These are phyloP conservation scores for Saccharum officinarum DNA, from an alignment of 176 grass and related monocot species.

Conservation along the genomic window DNA sequence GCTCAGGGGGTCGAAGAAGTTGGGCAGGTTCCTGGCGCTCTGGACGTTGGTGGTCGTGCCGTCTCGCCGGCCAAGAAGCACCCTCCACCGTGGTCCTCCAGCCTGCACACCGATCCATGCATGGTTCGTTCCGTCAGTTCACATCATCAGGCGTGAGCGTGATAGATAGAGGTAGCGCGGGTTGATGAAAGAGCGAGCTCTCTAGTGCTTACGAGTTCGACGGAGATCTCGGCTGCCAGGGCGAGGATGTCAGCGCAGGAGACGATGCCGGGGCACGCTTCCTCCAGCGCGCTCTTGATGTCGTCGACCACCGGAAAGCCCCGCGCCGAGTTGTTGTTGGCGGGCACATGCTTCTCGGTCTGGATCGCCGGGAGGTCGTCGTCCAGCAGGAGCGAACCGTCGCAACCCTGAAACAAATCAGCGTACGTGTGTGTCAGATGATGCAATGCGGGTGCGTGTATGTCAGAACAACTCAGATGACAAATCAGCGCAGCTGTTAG, in stretches of 20 bases:
- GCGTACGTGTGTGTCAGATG: too few relatives aligned
- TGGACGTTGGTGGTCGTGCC: neutral
- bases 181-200: too few relatives aligned
- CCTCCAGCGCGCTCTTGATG: slow-evolving; percentile 34
- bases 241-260: slow-evolving; percentile 69
- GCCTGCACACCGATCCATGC: neutral
- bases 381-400: slow-evolving; percentile 24
- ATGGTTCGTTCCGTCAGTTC: neutral
- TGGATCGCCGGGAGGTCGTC: slow-evolving; percentile 4
- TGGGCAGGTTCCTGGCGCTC: too few relatives aligned
- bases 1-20: too few relatives aligned
- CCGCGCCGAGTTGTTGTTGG: slow-evolving; percentile 22
- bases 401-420: slow-evolving; percentile 22
- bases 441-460: neutral
- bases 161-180: too few relatives aligned
- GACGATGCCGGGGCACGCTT: slow-evolving; percentile 53
- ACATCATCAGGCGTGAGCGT: neutral
- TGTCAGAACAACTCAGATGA: too few relatives aligned
- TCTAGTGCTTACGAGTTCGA: neutral
- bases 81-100: neutral
- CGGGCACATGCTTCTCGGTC: slow-evolving; percentile 30
- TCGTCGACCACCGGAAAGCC: slow-evolving; percentile 26
- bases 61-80: slow-evolving; percentile 11
- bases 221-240: slow-evolving; percentile 30
- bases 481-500: too few relatives aligned